Conservation (phyloP, 768 basidiomycete species). For the Kwoniella europaea region DNA sequence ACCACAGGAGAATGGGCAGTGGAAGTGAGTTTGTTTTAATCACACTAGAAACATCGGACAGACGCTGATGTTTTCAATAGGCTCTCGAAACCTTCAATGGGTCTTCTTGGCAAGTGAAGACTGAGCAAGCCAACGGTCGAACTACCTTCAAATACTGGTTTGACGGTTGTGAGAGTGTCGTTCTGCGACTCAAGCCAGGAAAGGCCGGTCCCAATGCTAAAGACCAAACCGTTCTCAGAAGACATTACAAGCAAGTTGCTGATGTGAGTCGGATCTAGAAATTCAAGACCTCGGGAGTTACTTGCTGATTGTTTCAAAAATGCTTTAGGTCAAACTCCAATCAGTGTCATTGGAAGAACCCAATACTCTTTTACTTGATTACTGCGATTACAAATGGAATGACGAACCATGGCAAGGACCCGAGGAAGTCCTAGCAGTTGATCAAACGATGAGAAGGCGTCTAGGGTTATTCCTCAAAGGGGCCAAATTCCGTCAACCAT, state of each 20-base stretch:
- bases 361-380: constrained; percentile 42
- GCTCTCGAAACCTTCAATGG: constrained; percentile 34
- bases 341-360: constrained; percentile 36
- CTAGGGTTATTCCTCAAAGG: constrained; percentile 35
- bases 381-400: constrained; percentile 28
- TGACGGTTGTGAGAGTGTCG: constrained; percentile 34
- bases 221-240: constrained; percentile 22
- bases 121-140: constrained; percentile 21
- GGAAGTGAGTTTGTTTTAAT: constrained; percentile 6
- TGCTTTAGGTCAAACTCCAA: constrained; percentile 23
- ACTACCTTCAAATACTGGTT: constrained; percentile 38
- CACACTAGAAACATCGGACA: background rate
- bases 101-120: constrained; percentile 16
- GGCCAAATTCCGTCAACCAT: constrained; percentile 42
- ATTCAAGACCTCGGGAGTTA: too few relatives aligned
- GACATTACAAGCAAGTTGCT: constrained; percentile 30
- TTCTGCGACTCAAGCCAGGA: constrained; percentile 23
- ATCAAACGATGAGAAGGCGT: constrained; percentile 31
- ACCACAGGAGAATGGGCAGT: constrained; percentile 31
- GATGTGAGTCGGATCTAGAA: constrained; percentile 22
- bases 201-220: background rate
- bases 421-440: constrained; percentile 43
- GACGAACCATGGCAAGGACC: constrained; percentile 35
- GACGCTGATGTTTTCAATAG: background rate
- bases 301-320: background rate